Evolutionary conservation across 768 basidiomycete species (phyloP).

Genomic region (Amanita molliuscula): DNA sequence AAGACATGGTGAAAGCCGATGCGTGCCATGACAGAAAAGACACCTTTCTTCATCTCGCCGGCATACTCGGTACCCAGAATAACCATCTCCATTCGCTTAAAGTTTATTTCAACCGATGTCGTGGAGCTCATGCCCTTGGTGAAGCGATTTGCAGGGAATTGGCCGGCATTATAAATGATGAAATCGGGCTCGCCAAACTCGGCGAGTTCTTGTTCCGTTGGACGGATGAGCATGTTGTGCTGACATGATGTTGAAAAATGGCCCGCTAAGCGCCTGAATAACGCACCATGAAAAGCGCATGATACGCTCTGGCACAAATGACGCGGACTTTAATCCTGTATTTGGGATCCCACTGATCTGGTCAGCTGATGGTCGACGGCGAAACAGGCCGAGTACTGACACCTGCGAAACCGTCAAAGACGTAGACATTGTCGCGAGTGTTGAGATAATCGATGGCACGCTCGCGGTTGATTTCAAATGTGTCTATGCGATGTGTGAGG

Average conservation of each 20-base stretch:
- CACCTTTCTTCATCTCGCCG: slow-evolving; percentile 99
- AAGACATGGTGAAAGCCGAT: neutral
- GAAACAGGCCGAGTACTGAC: slow-evolving; percentile 29
- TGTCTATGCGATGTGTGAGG: slow-evolving; percentile 43
- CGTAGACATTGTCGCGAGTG: slow-evolving; percentile 96
- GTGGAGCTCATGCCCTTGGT: slow-evolving; percentile 99
- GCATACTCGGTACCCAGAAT: slow-evolving; percentile 98
- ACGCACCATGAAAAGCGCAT: slow-evolving; percentile 95
- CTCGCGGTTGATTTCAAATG: slow-evolving; percentile 98
- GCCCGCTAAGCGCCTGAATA: slow-evolving; percentile 10
- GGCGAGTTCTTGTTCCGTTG: slow-evolving; percentile 87
- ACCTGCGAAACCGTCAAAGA: slow-evolving; percentile 93
- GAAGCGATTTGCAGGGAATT: slow-evolving; percentile 99
- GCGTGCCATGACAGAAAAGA: slow-evolving; percentile 93
- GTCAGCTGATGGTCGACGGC: slow-evolving; percentile 7
- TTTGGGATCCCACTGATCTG: slow-evolving; percentile 84
- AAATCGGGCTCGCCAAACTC: slow-evolving; percentile 98
- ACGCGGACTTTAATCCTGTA: slow-evolving; percentile 99
- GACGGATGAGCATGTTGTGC: slow-evolving; percentile 99
- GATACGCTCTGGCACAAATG: slow-evolving; percentile 96
- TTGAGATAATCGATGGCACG: slow-evolving; percentile 99
- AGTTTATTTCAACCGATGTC: slow-evolving; percentile 99
- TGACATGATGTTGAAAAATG: slow-evolving; percentile 17
- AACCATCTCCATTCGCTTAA: slow-evolving; percentile 99
- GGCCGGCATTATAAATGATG: slow-evolving; percentile 99